Evolutionary conservation across 495 filamentous ascomycete species (phyloP).

Genomic region (Usnea hakonensis): DNA sequence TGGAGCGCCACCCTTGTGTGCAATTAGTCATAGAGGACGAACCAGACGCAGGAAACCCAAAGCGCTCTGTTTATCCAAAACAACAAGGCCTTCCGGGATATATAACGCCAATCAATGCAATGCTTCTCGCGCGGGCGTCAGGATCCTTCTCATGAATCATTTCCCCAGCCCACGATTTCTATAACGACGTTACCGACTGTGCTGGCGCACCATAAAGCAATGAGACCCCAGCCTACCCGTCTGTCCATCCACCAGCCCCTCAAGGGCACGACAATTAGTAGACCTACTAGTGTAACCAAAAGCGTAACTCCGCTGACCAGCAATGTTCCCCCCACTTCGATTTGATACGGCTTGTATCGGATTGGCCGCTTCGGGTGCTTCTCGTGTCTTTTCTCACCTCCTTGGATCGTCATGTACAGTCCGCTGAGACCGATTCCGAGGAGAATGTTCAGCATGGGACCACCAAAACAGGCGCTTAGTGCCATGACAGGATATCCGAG

Average conservation of each 20-base stretch:
- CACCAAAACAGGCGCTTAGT: slow-evolving; percentile 86
- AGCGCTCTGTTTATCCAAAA: neutral
- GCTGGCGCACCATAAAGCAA: slow-evolving; percentile 78
- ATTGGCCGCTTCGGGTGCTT: slow-evolving; percentile 50
- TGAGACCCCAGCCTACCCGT: slow-evolving; percentile 71
- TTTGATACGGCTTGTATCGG: slow-evolving; percentile 58
- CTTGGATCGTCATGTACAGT: slow-evolving; percentile 61
- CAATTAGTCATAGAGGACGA: neutral
- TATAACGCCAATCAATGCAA: slow-evolving; percentile 2
- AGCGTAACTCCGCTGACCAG: slow-evolving; percentile 75
- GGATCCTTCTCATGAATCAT: slow-evolving; percentile 24
- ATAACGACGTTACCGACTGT: slow-evolving; percentile 75
- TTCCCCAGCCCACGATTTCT: slow-evolving; percentile 58
- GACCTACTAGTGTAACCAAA: slow-evolving; percentile 66
- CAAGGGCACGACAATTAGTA: slow-evolving; percentile 73
- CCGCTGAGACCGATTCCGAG: slow-evolving; percentile 88
- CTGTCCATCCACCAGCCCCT: slow-evolving; percentile 88
- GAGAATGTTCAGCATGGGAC: slow-evolving; percentile 95
- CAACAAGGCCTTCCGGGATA: neutral
- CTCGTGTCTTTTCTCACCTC: slow-evolving; percentile 44
- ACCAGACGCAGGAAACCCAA: neutral
- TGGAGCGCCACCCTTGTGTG: neutral
- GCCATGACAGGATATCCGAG: slow-evolving; percentile 98
- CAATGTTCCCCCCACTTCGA: slow-evolving; percentile 76
- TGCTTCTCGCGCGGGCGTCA: neutral